Percentiles rank a stretch among this genome's conserved stretches.
Conservation (phyloP, 2,329 filamentous ascomycete species). For the Emergomyces pasteurianus region DNA sequence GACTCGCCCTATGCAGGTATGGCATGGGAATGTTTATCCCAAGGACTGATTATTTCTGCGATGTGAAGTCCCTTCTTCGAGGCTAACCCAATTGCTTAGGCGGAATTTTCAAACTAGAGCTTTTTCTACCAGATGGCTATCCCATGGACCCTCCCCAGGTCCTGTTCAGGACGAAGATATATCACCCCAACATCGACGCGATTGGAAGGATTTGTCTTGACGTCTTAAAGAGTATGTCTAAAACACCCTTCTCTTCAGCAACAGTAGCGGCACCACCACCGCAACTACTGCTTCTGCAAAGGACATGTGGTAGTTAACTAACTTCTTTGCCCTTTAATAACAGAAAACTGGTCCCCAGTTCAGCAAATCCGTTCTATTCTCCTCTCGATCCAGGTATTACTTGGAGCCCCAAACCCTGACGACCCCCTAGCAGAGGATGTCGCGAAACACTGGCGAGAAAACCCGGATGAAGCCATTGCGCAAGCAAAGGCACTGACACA, state of each 20-base stretch:
- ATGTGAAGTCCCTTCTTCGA: conserved; percentile 1
- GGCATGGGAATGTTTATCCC: neutral
- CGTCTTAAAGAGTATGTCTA: conserved; percentile 74
- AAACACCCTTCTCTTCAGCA: neutral
- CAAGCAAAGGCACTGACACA: conserved; percentile 88
- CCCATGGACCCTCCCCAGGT: conserved; percentile 99
- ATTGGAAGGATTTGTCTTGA: conserved; percentile 94
- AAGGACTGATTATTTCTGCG: neutral
- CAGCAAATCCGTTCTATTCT: conserved; percentile 96
- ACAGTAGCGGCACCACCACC: neutral
- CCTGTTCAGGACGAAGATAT: conserved; percentile 96
- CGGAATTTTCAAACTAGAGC: conserved; percentile 90
- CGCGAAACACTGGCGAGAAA: conserved; percentile 94
- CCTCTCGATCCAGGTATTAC: conserved; percentile 92
- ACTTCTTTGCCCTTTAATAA: conserved; percentile 5
- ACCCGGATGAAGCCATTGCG: conserved; percentile 82
- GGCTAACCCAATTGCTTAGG: conserved; percentile 29
- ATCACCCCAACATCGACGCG: conserved; percentile 98
- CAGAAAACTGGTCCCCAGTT: conserved; percentile 97
- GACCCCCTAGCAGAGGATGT: conserved; percentile 98
- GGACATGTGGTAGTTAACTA: conserved; percentile 8
- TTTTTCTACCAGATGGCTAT: conserved; percentile 97
- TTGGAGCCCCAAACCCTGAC: conserved; percentile 93
- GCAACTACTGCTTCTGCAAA: neutral
- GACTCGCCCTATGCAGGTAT: conserved; percentile 90